These are phyloP conservation scores for Marchantia polymorpha DNA, from an alignment of 225 moss, liverwort and hornwort genomes.

Conservation along the genomic window DNA sequence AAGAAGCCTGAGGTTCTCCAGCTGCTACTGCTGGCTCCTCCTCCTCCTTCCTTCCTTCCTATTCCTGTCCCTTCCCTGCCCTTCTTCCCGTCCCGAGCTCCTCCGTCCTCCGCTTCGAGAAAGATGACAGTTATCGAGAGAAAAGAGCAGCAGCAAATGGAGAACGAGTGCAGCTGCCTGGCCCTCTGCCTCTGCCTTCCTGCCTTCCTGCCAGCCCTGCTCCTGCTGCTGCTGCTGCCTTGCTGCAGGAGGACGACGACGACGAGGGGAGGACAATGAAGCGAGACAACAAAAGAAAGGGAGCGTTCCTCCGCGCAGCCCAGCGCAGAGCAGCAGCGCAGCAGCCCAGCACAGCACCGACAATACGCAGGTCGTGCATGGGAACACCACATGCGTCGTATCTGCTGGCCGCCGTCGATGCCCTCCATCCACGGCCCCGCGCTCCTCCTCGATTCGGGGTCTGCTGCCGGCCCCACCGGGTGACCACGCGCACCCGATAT, in stretches of 20 bases:
- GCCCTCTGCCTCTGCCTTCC: not conserved
- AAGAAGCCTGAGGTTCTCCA: not conserved
- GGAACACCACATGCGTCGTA: not conserved
- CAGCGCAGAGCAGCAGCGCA: too few relatives aligned
- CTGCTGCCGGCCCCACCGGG: not conserved
- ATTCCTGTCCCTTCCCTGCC: not conserved
- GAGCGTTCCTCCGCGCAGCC: not conserved
- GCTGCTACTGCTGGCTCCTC: not conserved
- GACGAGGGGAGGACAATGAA: not conserved
- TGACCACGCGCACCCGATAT: constrained; percentile 13
- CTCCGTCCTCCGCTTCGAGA: not conserved
- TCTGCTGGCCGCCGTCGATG: not conserved
- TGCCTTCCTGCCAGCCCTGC: not conserved
- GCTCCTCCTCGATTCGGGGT: not conserved
- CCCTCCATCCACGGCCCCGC: not conserved
- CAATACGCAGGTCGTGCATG: not conserved
- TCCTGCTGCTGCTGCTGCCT: not conserved
- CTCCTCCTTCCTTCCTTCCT: not conserved
- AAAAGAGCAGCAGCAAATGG: not conserved
- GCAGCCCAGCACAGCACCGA: not conserved
- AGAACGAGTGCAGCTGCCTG: constrained; percentile 5
- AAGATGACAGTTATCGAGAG: not conserved
- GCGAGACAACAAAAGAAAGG: too few relatives aligned
- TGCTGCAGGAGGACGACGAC: not conserved
- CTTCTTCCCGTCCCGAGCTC: too few relatives aligned